Percentiles rank a stretch among this genome's conserved stretches.
These are phyloP conservation scores for Eremochloa ophiuroides DNA, from an alignment of 176 grass and related monocot genomes.

Conservation along the genomic window DNA sequence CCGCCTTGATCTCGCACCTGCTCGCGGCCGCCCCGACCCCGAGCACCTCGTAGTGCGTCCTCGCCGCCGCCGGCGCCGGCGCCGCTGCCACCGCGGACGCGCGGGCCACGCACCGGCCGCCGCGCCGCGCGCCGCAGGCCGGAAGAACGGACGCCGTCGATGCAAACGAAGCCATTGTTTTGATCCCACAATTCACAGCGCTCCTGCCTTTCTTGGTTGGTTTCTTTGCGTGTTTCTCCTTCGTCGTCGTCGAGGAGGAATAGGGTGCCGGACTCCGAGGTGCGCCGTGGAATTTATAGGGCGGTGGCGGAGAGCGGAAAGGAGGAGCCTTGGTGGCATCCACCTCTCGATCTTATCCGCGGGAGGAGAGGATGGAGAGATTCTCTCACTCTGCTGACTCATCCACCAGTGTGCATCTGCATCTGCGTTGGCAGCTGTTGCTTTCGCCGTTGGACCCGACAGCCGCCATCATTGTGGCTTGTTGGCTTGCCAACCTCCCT, in stretches of 20 bases:
- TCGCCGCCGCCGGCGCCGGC: neutral
- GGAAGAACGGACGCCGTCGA: neutral
- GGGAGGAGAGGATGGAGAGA: neutral
- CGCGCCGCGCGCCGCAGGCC: neutral
- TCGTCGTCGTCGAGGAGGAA: neutral
- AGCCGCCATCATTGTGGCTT: neutral
- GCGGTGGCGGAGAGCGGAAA: neutral
- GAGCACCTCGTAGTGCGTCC: slow-evolving; percentile 69
- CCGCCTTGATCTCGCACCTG: slow-evolving; percentile 57
- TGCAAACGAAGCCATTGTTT: slow-evolving; percentile 5
- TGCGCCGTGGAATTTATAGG: slow-evolving; percentile 11
- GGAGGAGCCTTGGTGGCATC: neutral
- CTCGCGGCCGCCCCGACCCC: slow-evolving; percentile 37
- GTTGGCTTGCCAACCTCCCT: neutral
- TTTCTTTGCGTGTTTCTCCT: neutral
- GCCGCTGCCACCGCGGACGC: neutral
- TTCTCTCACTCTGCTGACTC: neutral
- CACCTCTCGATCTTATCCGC: slow-evolving; percentile 23
- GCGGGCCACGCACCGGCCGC: neutral
- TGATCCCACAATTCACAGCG: neutral
- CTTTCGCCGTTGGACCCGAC: neutral
- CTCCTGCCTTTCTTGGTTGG: no score
- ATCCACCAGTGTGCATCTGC: neutral
- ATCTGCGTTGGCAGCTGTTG: neutral
- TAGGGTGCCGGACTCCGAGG: neutral